phyloP scores from a whole-genome alignment of 108 stramenopile genomes.

The Nitzschia inconspicua region DNA sequence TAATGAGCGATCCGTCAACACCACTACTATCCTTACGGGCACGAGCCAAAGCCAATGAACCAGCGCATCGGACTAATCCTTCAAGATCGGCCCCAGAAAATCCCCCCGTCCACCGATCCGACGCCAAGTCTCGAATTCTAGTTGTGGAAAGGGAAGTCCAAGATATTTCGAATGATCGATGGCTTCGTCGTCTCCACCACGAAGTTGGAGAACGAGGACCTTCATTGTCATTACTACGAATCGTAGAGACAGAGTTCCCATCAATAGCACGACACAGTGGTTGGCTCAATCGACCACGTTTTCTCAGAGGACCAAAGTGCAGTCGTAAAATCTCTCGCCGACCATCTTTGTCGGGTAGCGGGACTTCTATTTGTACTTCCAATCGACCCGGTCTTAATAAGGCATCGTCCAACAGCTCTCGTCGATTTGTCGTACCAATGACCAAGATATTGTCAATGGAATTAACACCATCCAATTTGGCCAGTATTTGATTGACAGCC shows the following conservation, averaged over 20 bases:
- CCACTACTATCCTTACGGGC: conserved; percentile 52
- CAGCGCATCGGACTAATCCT: conserved; percentile 86
- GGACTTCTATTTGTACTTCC: conserved; percentile 87
- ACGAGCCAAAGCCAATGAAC: conserved; percentile 66
- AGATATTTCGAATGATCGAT: conserved; percentile 13
- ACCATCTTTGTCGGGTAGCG: conserved; percentile 52
- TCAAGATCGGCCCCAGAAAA: conserved; percentile 89
- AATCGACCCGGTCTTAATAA: conserved; percentile 91
- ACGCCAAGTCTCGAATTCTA: conserved; percentile 57
- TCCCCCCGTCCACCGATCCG: conserved; percentile 58
- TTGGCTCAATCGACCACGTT: conserved; percentile 51
- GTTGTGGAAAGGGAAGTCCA: conserved; percentile 11
- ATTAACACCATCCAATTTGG: conserved; percentile 80
- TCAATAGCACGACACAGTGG: conserved; percentile 64
- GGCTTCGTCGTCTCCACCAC: conserved; percentile 1
- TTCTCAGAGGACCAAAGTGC: conserved; percentile 60
- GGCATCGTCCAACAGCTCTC: conserved; percentile 90
- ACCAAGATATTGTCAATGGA: conserved; percentile 82
- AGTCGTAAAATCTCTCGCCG: conserved; percentile 72
- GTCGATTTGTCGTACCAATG: conserved; percentile 95
- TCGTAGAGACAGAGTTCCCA: conserved; percentile 22
- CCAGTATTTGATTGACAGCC: conserved; percentile 79
- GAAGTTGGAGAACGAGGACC: too few relatives aligned
- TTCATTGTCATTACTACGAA: background rate
- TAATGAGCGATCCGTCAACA: conserved; percentile 53